Base-by-base conservation (phyloP, 1,139 yeast genomes). In the Lodderomyces pseudojiufengensis region DNA sequence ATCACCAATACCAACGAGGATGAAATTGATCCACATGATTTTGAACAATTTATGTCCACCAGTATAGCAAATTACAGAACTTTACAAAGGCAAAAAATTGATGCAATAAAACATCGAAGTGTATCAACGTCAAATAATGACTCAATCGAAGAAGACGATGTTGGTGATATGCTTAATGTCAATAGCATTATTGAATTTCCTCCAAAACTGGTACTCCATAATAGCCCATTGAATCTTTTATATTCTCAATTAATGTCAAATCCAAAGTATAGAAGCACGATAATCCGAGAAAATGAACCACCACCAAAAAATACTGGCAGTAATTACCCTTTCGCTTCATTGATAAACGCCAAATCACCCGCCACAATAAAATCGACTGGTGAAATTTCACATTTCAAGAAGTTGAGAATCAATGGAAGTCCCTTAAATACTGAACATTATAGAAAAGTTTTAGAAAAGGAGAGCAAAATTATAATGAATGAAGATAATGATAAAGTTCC, bases 321-420 rank as follows among this genome's bases (percentile, higher is more conserved):
- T 41, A 9, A 31, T 14, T 36, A 38, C 24, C 49, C 50, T 11
- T 45, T 45, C 29, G 40, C 46, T 8, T 39, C 37, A 16, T 32
- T 39, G 21, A 32, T 49, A 7, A 47, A 50, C 16, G 48, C 55
- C 11, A 70, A 70, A 41, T 64, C 73, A 3, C 46, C 62, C 0
- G 64, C 76, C 7, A 69, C 71, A 5, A 68, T 63, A 6, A 56
- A 55, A 33, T 68, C 51, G 52, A 57, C 65, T 1, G 51, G 59
- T 14, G 67, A 60, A 39, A 56, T 59, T 2, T 60, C 73, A 3
- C 73, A 65, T 43, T 68, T 61, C 49, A 70, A 70, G 43, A 70
- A 70, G 40, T 52, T 70, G 9, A 54, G 76, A 23, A 70, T 70
- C 32, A 65, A 60, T 40, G 73, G 73, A 1, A 50, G 61, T 3